phyloP scores from a whole-genome alignment of 768 basidiomycete genomes.

The Agaricus sinodeliciosus region DNA sequence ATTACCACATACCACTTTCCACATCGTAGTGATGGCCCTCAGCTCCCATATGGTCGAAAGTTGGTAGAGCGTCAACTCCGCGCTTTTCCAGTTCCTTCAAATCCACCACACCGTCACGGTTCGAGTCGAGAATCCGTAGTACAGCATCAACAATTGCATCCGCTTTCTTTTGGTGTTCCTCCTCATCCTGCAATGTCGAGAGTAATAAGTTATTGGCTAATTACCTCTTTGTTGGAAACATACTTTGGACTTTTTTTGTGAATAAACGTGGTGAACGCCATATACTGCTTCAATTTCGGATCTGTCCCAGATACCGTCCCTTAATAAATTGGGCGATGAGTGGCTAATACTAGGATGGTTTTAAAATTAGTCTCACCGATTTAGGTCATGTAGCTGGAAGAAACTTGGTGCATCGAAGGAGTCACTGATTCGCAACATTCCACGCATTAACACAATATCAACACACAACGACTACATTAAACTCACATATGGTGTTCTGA shows the following conservation, averaged over 20 bases:
- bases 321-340: slow-evolving; percentile 20
- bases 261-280: slow-evolving; percentile 89
- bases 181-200: slow-evolving; percentile 46
- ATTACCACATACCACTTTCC: slow-evolving; percentile 65
- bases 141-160: slow-evolving; percentile 69
- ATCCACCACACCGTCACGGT: slow-evolving; percentile 64
- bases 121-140: slow-evolving; percentile 63
- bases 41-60: slow-evolving; percentile 77
- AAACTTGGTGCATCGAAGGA: slow-evolving; percentile 82
- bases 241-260: slow-evolving; percentile 74
- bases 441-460: background rate
- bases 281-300: slow-evolving; percentile 95
- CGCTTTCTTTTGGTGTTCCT: slow-evolving; percentile 78
- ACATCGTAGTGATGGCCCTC: slow-evolving; percentile 93
- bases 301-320: slow-evolving; percentile 76
- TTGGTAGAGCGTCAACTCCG: slow-evolving; percentile 73
- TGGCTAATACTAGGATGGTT: background rate
- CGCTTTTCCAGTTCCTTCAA: slow-evolving; percentile 66
- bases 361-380: slow-evolving; percentile 43
- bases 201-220: background rate
- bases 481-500: slow-evolving; percentile 81
- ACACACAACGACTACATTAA: background rate
- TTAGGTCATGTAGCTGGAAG: slow-evolving; percentile 92
- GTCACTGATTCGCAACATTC: slow-evolving; percentile 42
- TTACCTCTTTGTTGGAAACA: background rate